Evolutionary conservation across 257 asterid species (phyloP), one percentile per base, ranked within the genome.

Genomic region (Capsicum pubescens): DNA sequence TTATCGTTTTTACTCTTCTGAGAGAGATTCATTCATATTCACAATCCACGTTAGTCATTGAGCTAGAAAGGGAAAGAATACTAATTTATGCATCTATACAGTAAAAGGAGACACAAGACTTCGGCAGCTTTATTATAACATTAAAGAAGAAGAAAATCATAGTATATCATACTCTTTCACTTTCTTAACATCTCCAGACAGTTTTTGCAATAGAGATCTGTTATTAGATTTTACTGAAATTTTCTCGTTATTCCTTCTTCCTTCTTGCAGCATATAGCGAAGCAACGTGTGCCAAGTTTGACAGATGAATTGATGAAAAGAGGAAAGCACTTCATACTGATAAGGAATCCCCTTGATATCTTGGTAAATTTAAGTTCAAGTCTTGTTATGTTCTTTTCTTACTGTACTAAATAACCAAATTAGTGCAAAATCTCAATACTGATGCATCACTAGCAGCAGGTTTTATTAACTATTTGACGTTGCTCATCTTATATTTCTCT

Each of bases 321-420:
- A 88, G 99, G 99, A 87, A 95, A 93, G 54, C 99, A 95, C 92
- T 91, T 88, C 91, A 85, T 95, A 74, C 81, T 95, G 84, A 94
- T 94, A 78, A 92, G 98, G 86, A 93, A 94, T 87, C 99, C 99
- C 86, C 90, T 95, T 70, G 92, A 92, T 52, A 94, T 95, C 86
- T 82, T 95, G 98, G 99, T 94, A 90, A 86, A 66, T 85, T 19
- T n/a, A 4, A 60, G 12, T 79, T 55, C 63, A 76, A 32, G 86
- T 76, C 11, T 32, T 79, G 50, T 32, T 46, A 10, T 71, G 36
- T 71, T n/a, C 58, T 71, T 46, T 70, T 14, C 15, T 54, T 10
- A 36, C 10, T 2, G 66, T 52, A 77, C 82, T 0, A 2, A 76
- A 32, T 76, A 52, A 52, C 16, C 48, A 77, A 8, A 77, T 77